Percentiles rank a stretch among this genome's conserved stretches.
Conservation (phyloP, 257 asterid genomes). For the Primulina tabacum region DNA sequence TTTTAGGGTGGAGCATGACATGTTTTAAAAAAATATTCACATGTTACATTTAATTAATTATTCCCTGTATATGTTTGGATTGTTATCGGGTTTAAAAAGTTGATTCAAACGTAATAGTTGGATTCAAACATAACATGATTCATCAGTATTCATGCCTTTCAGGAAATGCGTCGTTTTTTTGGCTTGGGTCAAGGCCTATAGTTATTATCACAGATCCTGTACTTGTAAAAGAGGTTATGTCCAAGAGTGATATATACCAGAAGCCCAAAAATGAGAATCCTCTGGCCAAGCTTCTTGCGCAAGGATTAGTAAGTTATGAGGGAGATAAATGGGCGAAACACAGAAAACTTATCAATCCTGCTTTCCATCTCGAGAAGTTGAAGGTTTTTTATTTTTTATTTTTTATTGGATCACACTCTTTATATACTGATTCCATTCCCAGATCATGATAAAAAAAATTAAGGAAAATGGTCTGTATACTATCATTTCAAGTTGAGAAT, state of each 20-base stretch:
- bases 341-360: conserved; percentile 22
- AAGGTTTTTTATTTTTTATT: conserved; percentile 5
- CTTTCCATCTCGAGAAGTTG: conserved; percentile 19
- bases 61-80: too few species aligned
- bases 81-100: too few species aligned
- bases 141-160: neutral
- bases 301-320: conserved; percentile 15
- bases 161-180: conserved; percentile 31
- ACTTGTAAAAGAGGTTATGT: conserved; percentile 31
- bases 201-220: conserved; percentile 31
- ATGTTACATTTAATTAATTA: too few species aligned
- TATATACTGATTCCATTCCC: too few species aligned
- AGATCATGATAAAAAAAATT: too few species aligned
- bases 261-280: conserved; percentile 23
- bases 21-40: too few species aligned
- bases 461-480: too few species aligned
- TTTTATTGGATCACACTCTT: too few species aligned
- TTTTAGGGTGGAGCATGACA: too few species aligned
- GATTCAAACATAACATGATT: too few species aligned
- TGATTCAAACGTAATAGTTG: too few species aligned
- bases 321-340: conserved; percentile 16
- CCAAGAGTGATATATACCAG: conserved; percentile 20
- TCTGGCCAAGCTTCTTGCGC: neutral
- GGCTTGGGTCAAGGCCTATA: conserved; percentile 30
- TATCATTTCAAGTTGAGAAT: neutral